Evolutionary conservation across 2,329 filamentous ascomycete genomes (phyloP).

Genomic region (Penicillium aurantiogriseum): DNA sequence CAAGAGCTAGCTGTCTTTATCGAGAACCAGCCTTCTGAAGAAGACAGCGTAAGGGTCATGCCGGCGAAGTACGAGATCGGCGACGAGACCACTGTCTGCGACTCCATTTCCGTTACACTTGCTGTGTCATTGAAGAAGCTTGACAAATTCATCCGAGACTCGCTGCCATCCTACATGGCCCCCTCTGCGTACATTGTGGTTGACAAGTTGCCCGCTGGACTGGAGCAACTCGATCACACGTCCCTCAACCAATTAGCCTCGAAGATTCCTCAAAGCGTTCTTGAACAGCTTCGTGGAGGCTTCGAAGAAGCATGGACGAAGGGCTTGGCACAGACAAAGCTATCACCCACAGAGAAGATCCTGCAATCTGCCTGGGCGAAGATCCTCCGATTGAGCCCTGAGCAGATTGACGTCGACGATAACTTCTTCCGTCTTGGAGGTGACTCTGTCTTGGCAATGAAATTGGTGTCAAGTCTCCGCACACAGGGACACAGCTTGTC

Average conservation of each 20-base stretch:
- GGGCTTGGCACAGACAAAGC: slow-evolving; percentile 25
- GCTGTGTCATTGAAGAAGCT: slow-evolving; percentile 41
- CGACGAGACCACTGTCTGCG: slow-evolving; percentile 13
- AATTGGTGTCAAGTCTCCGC: slow-evolving; percentile 49
- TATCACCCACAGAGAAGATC: slow-evolving; percentile 39
- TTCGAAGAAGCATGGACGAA: slow-evolving; percentile 37
- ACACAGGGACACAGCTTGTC: slow-evolving; percentile 44
- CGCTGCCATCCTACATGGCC: slow-evolving; percentile 47
- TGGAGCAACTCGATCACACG: slow-evolving; percentile 31
- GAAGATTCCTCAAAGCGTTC: slow-evolving; percentile 18
- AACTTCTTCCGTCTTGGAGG: slow-evolving; percentile 62
- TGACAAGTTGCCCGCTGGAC: slow-evolving; percentile 35
- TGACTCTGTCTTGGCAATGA: slow-evolving; percentile 62
- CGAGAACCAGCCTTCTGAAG: slow-evolving; percentile 29
- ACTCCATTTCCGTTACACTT: slow-evolving; percentile 32
- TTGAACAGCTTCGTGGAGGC: slow-evolving; percentile 17
- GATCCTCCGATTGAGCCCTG: slow-evolving; percentile 24
- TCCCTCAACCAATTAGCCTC: slow-evolving; percentile 33
- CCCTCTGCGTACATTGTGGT: slow-evolving; percentile 46
- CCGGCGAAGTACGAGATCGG: slow-evolving; percentile 21
- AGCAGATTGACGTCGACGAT: slow-evolving; percentile 54
- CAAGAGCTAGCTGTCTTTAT: slow-evolving; percentile 33
- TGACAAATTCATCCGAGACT: slow-evolving; percentile 45
- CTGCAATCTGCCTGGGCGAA: slow-evolving; percentile 34
- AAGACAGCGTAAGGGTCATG: slow-evolving; percentile 30